A percentile compares a stretch with the other conserved stretches of the same genome.
Evolutionary conservation across 108 stramenopile genomes (phyloP).

Genomic region (Cyclotella choctawhatcheeana): DNA sequence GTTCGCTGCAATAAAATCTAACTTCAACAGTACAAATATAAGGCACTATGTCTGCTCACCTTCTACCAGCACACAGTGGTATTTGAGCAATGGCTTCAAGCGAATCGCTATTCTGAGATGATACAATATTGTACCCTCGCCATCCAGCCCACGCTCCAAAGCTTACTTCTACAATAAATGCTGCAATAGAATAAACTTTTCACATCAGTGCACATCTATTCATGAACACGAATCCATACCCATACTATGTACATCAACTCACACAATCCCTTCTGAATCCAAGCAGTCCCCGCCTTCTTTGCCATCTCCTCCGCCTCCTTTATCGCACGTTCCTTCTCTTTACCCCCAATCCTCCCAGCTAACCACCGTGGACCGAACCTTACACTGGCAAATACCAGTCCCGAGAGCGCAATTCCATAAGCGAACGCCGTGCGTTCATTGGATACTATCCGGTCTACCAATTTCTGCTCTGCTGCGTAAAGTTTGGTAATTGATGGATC

Average conservation of each 20-base stretch:
- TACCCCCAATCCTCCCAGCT: conserved; percentile 35
- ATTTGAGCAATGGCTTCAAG: conserved; percentile 53
- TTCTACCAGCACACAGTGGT: conserved; percentile 55
- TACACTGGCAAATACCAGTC: conserved; percentile 42
- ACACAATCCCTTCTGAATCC: conserved; percentile 36
- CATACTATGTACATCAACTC: not conserved
- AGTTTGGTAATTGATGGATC: not conserved
- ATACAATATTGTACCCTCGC: conserved; percentile 47
- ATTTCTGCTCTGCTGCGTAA: conserved; percentile 33
- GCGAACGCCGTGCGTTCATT: conserved; percentile 44
- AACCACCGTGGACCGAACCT: conserved; percentile 43
- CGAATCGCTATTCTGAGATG: conserved; percentile 25
- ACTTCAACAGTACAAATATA: not conserved
- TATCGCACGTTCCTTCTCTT: conserved; percentile 36
- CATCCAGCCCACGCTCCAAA: conserved; percentile 49
- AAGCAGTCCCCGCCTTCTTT: conserved; percentile 29
- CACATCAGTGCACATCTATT: not conserved
- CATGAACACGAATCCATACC: not conserved
- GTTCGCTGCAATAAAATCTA: not conserved
- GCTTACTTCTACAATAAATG: conserved; percentile 39
- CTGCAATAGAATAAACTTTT: not conserved
- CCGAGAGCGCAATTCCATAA: conserved; percentile 40
- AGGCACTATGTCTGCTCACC: not conserved
- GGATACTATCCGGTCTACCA: conserved; percentile 33
- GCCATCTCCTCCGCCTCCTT: conserved; percentile 47